Evolutionary conservation across 2,329 filamentous ascomycete species (phyloP).

Genomic region (Pseudocercospora eumusae): DNA sequence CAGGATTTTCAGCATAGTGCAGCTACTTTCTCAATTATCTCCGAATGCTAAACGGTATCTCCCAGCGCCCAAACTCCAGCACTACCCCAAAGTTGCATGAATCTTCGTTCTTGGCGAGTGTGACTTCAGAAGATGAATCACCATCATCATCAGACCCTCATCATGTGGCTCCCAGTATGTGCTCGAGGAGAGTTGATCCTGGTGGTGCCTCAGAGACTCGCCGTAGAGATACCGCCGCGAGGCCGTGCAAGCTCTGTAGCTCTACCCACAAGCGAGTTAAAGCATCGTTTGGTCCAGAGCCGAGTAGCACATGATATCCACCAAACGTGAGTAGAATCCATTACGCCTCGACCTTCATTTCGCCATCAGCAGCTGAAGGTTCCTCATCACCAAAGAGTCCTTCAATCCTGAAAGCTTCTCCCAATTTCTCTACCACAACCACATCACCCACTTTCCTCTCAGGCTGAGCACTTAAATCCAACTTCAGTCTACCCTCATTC

Average conservation of each 20-base stretch:
- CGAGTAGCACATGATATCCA: background rate
- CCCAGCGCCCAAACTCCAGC: background rate
- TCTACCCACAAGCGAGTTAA: background rate
- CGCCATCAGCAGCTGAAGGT: slow-evolving; percentile 33
- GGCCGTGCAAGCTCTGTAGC: background rate
- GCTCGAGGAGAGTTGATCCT: background rate
- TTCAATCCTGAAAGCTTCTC: slow-evolving; percentile 91
- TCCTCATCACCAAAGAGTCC: slow-evolving; percentile 79
- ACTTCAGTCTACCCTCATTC: slow-evolving; percentile 80
- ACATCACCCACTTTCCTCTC: slow-evolving; percentile 64
- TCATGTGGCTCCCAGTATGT: background rate
- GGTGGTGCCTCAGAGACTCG: background rate
- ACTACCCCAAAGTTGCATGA: background rate
- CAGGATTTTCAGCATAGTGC: background rate
- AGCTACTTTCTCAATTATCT: background rate
- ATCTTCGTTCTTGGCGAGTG: background rate
- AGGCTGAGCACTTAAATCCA: slow-evolving; percentile 41
- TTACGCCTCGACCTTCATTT: slow-evolving; percentile 31
- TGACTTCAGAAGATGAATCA: background rate
- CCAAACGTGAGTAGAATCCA: background rate
- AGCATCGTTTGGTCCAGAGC: background rate
- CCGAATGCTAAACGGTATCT: background rate
- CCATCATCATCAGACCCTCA: background rate
- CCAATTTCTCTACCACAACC: slow-evolving; percentile 88
- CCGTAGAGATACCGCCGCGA: background rate